phyloP scores from a whole-genome alignment of 805 yeast species.

The Lachancea sp. region DNA sequence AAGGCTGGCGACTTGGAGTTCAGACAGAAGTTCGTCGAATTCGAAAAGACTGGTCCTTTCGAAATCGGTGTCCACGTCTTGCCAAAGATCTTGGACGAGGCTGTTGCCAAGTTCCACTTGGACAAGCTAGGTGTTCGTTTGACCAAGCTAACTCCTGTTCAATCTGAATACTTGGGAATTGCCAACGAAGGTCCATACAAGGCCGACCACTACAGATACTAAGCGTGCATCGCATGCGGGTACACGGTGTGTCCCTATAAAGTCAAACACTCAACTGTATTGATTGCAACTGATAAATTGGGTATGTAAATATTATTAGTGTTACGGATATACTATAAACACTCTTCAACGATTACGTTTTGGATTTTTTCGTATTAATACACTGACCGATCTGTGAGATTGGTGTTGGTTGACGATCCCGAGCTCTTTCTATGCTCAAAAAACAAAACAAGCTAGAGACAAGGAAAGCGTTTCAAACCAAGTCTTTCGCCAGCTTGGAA shows the following conservation, averaged over 20 bases:
- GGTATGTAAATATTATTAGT: constrained; percentile 10
- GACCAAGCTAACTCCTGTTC: constrained; percentile 66
- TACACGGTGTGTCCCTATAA: constrained; percentile 3
- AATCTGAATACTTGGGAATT: constrained; percentile 90
- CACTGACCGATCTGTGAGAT: too few species aligned
- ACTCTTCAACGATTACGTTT: constrained; percentile 22
- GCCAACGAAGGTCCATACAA: constrained; percentile 95
- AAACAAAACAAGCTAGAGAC: too few species aligned
- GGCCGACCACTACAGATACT: constrained; percentile 97
- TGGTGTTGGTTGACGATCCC: too few species aligned
- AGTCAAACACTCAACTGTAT: constrained; percentile 19
- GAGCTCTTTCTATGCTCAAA: too few species aligned
- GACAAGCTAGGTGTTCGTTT: constrained; percentile 88
- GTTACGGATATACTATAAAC: constrained; percentile 9
- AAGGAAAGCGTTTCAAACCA: too few species aligned
- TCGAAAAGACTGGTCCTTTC: constrained; percentile 88
- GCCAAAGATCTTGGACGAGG: constrained; percentile 98
- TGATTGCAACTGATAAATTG: constrained; percentile 3
- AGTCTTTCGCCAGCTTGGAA: too few species aligned
- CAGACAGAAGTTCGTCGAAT: constrained; percentile 79
- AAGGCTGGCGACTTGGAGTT: constrained; percentile 76
- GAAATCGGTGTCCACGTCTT: constrained; percentile 87
- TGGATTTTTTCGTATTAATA: too few species aligned
- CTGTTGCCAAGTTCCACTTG: constrained; percentile 95
- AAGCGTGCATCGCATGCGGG: constrained; percentile 27